Conservation (phyloP, 805 yeast genomes). For the Candida boidinii region DNA sequence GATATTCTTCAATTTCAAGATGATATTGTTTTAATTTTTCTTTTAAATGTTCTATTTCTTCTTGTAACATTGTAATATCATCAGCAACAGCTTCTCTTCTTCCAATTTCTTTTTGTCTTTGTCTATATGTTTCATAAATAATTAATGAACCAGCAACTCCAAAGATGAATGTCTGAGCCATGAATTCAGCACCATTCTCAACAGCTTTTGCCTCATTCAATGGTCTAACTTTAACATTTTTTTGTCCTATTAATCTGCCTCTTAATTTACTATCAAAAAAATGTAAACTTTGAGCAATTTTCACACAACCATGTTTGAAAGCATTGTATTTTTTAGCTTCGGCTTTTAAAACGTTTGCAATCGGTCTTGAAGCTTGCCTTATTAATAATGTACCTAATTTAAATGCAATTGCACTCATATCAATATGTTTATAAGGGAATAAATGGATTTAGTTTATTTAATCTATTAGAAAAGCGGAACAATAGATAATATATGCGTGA, state of each 20-base stretch:
- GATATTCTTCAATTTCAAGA: slow-evolving; percentile 36
- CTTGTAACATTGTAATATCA: slow-evolving; percentile 62
- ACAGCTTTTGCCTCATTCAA: slow-evolving; percentile 76
- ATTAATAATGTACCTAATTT: slow-evolving; percentile 65
- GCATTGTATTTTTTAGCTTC: slow-evolving; percentile 67
- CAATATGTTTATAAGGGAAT: too few relatives aligned
- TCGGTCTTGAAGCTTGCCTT: slow-evolving; percentile 72
- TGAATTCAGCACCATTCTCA: slow-evolving; percentile 71
- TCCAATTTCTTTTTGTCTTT: slow-evolving; percentile 51
- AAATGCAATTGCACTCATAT: slow-evolving; percentile 70
- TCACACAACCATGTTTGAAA: slow-evolving; percentile 56
- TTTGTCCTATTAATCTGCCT: slow-evolving; percentile 48
- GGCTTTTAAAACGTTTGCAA: slow-evolving; percentile 59
- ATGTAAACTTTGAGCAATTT: slow-evolving; percentile 66
- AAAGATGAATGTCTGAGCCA: slow-evolving; percentile 72
- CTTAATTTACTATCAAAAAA: slow-evolving; percentile 55
- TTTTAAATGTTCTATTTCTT: slow-evolving; percentile 55
- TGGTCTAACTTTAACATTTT: slow-evolving; percentile 49
- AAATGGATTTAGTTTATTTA: too few relatives aligned
- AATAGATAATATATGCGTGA: too few relatives aligned
- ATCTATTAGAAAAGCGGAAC: neutral
- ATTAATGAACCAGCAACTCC: slow-evolving; percentile 74
- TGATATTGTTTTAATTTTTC: slow-evolving; percentile 34
- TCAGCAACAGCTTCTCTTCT: slow-evolving; percentile 63
- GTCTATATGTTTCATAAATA: slow-evolving; percentile 61